A percentile compares a stretch with the other conserved stretches of the same genome.
phyloP scores from a whole-genome alignment of 225 moss, liverwort and hornwort genomes.

The Bryoerythrophyllum caledonicum region DNA sequence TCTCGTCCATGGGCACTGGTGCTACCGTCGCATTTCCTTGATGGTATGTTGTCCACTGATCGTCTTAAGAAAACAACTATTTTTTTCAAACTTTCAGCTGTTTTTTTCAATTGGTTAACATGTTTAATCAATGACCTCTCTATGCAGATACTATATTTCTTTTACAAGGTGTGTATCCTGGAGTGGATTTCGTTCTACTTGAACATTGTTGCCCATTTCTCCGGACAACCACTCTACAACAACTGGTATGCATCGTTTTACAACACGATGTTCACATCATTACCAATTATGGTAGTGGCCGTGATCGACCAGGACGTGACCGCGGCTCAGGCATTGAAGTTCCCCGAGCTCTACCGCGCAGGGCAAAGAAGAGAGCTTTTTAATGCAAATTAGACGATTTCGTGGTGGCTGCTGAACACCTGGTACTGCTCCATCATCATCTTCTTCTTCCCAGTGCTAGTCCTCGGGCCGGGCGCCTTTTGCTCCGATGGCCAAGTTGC shows the following conservation, averaged over 20 bases:
- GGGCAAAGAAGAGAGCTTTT: constrained; percentile 85
- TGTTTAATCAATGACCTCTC: constrained; percentile 15
- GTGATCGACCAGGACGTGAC: constrained; percentile 80
- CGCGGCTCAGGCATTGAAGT: constrained; percentile 42
- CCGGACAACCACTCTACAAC: constrained; percentile 86
- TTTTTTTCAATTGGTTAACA: constrained; percentile 51
- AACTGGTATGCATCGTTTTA: constrained; percentile 94
- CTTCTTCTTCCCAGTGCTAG: constrained; percentile 71
- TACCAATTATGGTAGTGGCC: constrained; percentile 70
- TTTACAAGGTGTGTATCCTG: constrained; percentile 88
- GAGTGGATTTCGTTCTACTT: constrained; percentile 88
- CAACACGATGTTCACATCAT: constrained; percentile 77
- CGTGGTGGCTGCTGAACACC: constrained; percentile 54
- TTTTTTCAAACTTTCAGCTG: constrained; percentile 49
- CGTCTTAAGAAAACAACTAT: neutral
- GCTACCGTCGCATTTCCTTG: constrained; percentile 55
- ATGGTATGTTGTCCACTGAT: constrained; percentile 38
- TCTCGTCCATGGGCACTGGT: constrained; percentile 61
- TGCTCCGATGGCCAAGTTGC: constrained; percentile 63
- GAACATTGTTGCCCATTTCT: constrained; percentile 70
- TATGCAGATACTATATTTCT: constrained; percentile 79
- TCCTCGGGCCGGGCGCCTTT: constrained; percentile 51
- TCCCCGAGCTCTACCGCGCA: constrained; percentile 68
- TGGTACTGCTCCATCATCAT: constrained; percentile 67
- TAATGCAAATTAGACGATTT: constrained; percentile 52